A percentile compares a stretch with the other conserved stretches of the same genome.
These are phyloP conservation scores for Alloteropsis semialata DNA, from an alignment of 176 grass and related monocot genomes.

Conservation along the genomic window DNA sequence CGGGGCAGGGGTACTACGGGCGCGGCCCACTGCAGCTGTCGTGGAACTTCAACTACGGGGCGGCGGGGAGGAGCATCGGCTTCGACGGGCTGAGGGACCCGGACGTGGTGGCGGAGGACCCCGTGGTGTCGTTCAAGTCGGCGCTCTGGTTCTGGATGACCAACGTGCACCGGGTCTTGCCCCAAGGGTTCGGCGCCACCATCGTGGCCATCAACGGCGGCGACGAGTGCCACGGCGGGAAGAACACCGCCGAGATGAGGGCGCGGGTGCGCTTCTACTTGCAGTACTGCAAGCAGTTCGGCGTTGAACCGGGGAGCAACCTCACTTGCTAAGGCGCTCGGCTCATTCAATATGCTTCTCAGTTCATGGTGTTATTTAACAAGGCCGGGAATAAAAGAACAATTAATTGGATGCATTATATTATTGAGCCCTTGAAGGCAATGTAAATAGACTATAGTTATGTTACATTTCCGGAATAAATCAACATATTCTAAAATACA, in stretches of 20 bases:
- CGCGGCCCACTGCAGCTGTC: conserved; percentile 58
- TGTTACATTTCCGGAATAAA: no score
- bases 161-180: conserved; percentile 41
- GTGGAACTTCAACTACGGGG: conserved; percentile 79
- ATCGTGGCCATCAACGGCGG: conserved; percentile 40
- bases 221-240: conserved; percentile 48
- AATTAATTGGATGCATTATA: background rate
- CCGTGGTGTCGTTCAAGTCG: conserved; percentile 50
- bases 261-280: conserved; percentile 37
- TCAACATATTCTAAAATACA: no score
- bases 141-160: conserved; percentile 72
- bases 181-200: conserved; percentile 49
- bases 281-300: conserved; percentile 60
- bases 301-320: conserved; percentile 48
- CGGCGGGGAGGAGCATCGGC: conserved; percentile 53
- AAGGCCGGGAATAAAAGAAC: background rate
- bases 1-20: conserved; percentile 54
- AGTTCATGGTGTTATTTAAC: background rate
- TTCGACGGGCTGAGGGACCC: conserved; percentile 61
- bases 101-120: conserved; percentile 51
- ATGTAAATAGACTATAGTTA: no score
- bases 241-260: conserved; percentile 17
- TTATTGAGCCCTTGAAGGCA: no score
- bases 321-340: conserved; percentile 44
- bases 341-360: background rate